These are phyloP conservation scores for Microsporum canis DNA, from an alignment of 2,329 filamentous ascomycete species.

Conservation along the genomic window DNA sequence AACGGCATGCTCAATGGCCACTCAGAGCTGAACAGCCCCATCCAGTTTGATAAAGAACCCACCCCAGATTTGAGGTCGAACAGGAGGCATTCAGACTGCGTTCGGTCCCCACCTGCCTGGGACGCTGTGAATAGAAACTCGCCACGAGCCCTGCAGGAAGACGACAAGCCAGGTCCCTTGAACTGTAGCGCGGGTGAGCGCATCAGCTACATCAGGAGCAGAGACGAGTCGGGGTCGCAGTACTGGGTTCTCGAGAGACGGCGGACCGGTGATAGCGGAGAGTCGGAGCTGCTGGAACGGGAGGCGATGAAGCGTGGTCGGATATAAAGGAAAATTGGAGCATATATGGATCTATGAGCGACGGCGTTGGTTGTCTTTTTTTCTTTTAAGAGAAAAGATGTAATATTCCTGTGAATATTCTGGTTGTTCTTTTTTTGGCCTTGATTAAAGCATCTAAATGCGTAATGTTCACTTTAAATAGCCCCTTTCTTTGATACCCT, in stretches of 20 bases:
- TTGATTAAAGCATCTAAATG: background rate
- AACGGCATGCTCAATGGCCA: background rate
- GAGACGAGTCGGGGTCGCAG: constrained; percentile 22
- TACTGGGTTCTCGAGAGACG: constrained; percentile 29
- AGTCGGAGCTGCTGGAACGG: constrained; percentile 24
- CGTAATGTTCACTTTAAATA: background rate
- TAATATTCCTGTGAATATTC: background rate
- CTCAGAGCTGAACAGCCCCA: background rate
- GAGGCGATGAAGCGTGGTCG: constrained; percentile 20
- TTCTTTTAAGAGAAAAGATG: background rate
- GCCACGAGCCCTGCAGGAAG: background rate
- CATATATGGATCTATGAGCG: background rate
- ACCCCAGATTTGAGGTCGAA: background rate
- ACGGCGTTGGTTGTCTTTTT: background rate
- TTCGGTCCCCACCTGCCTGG: background rate
- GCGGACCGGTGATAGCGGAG: constrained; percentile 24
- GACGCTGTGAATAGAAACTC: background rate
- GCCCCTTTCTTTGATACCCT: background rate
- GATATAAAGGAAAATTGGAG: constrained; percentile 16
- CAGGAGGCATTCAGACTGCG: background rate
- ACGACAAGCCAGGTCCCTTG: background rate
- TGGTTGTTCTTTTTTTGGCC: background rate
- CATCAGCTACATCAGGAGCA: constrained; percentile 25
- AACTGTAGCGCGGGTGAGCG: constrained; percentile 16
- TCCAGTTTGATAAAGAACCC: background rate